Evolutionary conservation across 83 land plant genomes (phyloP).

Genomic region (Thuja plicata): DNA sequence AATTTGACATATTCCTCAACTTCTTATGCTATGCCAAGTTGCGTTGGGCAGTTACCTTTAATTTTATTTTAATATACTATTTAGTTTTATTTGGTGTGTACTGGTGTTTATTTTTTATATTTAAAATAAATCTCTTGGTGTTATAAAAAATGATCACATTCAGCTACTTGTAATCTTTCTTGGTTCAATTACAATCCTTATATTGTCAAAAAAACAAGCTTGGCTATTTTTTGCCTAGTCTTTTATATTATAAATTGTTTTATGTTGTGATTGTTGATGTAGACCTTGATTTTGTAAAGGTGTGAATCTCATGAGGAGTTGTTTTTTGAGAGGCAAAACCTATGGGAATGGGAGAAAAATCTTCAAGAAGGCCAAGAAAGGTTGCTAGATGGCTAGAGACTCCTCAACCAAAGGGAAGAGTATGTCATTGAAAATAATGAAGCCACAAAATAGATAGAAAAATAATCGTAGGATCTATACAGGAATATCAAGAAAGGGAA

Average conservation of each 20-base stretch:
- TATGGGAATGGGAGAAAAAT: slow-evolving; percentile 60
- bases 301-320: slow-evolving; percentile 76
- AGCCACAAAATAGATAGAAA: slow-evolving; percentile 41
- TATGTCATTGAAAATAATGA: slow-evolving; percentile 41
- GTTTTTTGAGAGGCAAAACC: slow-evolving; percentile 51
- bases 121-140: not conserved
- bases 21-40: not conserved
- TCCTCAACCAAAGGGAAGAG: slow-evolving; percentile 77
- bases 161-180: not conserved
- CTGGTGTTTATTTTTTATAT: not conserved
- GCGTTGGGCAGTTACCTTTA: not conserved
- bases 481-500: slow-evolving; percentile 45
- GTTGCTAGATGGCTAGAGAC: slow-evolving; percentile 63
- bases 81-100: not conserved
- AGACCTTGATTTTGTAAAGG: slow-evolving; percentile 25
- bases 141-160: not conserved
- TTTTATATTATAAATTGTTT: too few relatives aligned
- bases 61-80: not conserved
- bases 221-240: not conserved
- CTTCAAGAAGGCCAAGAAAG: slow-evolving; percentile 66
- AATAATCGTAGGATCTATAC: slow-evolving; percentile 53
- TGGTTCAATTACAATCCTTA: not conserved
- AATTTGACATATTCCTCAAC: not conserved
- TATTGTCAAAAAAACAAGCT: not conserved
- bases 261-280: not conserved